Evolutionary conservation across 306 rosid genomes (phyloP).

Genomic region (Cajanus cajan): DNA sequence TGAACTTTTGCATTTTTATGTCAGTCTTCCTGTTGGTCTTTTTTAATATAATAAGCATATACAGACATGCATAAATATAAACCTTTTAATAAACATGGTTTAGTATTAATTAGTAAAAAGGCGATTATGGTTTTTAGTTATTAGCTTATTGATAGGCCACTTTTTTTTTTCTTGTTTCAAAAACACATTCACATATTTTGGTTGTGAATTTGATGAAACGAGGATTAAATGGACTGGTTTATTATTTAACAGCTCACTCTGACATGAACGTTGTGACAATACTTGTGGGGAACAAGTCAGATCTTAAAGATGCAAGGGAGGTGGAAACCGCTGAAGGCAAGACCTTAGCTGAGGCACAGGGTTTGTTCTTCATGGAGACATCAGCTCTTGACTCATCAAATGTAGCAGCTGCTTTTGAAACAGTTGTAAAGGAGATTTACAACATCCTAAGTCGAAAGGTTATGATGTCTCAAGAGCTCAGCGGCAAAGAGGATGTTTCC

Average conservation of each 20-base stretch:
- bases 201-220: conserved; percentile 35
- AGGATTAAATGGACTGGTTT: conserved; percentile 55
- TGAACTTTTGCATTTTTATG: neutral
- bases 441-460: conserved; percentile 91
- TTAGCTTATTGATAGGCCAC: neutral
- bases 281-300: conserved; percentile 96
- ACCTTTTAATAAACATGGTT: neutral
- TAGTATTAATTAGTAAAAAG: neutral
- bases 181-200: conserved; percentile 16
- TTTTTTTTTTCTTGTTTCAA: conserved; percentile 9
- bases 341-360: conserved; percentile 88
- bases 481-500: conserved; percentile 48
- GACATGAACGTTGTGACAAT: conserved; percentile 96
- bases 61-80: neutral
- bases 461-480: conserved; percentile 87
- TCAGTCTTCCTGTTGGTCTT: neutral
- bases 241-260: conserved; percentile 83
- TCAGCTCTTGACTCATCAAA: conserved; percentile 97
- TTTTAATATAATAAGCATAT: neutral
- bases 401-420: conserved; percentile 86
- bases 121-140: neutral
- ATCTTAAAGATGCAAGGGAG: conserved; percentile 94
- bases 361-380: conserved; percentile 96
- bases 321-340: conserved; percentile 88
- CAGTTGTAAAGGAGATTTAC: conserved; percentile 90